Evolutionary conservation across 2,329 filamentous ascomycete species (phyloP).

Genomic region (Hirsutella rhossiliensis): DNA sequence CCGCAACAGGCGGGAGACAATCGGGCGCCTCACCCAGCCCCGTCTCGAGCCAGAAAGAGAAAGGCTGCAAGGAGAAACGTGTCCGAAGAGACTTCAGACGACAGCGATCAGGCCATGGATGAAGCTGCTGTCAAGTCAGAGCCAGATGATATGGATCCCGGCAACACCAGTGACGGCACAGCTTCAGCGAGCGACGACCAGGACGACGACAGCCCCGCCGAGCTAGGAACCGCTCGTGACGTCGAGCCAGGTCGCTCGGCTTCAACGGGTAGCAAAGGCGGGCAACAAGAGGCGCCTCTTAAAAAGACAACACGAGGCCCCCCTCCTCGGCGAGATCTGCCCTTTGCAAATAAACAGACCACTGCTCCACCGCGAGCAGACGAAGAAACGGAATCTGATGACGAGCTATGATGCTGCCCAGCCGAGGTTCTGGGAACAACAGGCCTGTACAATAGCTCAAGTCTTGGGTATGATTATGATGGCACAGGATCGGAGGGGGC

Average conservation of each 20-base stretch:
- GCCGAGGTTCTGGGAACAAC: no score
- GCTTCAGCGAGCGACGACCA: constrained; percentile 31
- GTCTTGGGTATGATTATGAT: neutral
- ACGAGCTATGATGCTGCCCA: constrained; percentile 30
- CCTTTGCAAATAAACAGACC: constrained; percentile 28
- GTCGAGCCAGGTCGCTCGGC: neutral
- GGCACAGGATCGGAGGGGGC: neutral
- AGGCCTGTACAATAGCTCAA: no score
- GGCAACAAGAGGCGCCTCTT: constrained; percentile 5
- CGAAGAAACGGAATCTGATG: constrained; percentile 43
- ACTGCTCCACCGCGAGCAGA: constrained; percentile 13
- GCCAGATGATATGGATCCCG: constrained; percentile 27
- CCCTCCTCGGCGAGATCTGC: constrained; percentile 28
- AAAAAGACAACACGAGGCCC: constrained; percentile 14
- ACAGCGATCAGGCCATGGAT: constrained; percentile 34
- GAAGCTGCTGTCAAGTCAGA: constrained; percentile 25
- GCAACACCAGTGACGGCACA: constrained; percentile 26
- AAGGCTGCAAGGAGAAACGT: constrained; percentile 30
- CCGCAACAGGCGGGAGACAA: constrained; percentile 10
- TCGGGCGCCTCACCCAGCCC: constrained; percentile 13
- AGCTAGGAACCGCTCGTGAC: constrained; percentile 3
- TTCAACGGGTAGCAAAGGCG: neutral
- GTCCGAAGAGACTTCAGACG: constrained; percentile 31
- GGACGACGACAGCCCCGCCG: constrained; percentile 18
- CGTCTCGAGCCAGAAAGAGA: constrained; percentile 36